These are phyloP conservation scores for Cladosporium sp. DNA, from an alignment of 2,329 filamentous ascomycete species.

Conservation along the genomic window DNA sequence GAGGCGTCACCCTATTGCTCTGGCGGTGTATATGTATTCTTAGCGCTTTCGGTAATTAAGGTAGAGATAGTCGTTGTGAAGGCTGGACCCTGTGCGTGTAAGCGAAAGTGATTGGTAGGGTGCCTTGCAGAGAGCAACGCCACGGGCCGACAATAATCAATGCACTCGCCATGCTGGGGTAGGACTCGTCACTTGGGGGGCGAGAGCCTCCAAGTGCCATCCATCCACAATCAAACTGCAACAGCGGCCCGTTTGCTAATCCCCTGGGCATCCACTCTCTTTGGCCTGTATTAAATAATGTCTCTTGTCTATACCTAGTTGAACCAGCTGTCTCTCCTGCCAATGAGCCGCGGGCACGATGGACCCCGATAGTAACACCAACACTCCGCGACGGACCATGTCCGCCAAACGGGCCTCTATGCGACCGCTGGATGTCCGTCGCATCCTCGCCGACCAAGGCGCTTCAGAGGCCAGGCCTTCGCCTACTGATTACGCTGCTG, in stretches of 20 bases:
- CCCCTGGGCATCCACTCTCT: background rate
- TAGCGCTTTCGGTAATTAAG: background rate
- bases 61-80: background rate
- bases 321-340: background rate
- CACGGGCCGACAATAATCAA: background rate
- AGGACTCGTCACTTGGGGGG: conserved; percentile 4
- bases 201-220: background rate
- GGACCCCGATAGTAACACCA: background rate
- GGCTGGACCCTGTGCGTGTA: background rate
- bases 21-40: background rate
- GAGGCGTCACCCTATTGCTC: too few relatives aligned
- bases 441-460: conserved; percentile 10
- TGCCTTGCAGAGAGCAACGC: background rate
- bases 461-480: conserved; percentile 13
- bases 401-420: conserved; percentile 5
- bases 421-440: conserved; percentile 14
- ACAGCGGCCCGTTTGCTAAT: conserved; percentile 7
- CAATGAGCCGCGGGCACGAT: background rate
- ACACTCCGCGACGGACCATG: conserved; percentile 7
- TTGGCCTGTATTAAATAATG: conserved; percentile 1
- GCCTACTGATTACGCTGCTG: conserved; percentile 16
- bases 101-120: background rate
- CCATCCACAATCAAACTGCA: conserved; percentile 4
- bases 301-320: conserved; percentile 5
- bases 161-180: conserved; percentile 2